Base-by-base conservation (phyloP, 169 alveolate genomes). In the Plasmodium gaboni region DNA sequence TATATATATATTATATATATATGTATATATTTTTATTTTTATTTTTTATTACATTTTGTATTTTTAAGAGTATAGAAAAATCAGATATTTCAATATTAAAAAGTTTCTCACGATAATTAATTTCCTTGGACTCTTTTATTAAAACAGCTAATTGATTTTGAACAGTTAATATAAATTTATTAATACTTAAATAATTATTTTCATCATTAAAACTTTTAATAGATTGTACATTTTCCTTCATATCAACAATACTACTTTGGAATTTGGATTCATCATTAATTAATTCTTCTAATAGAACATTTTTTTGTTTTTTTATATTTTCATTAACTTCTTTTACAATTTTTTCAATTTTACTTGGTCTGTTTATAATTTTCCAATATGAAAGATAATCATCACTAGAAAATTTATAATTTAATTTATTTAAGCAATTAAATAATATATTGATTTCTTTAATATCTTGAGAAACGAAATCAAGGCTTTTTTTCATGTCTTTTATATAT, bases 311-410 rank as follows among this genome's bases (percentile, higher is more conserved):
- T 28, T 19, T 51, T 32, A 80, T 80, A 48, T 80, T 60, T 26
- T 80, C 73, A 60, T 80, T 80, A 67, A 80, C 90, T 44, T 80
- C 90, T 60, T 80, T 80, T n/a, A 80, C 80, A 13, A 80, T 80
- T 28, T 80, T 80, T 80, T 80, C 90, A 32, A 80, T 80, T 71
- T 80, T 80, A 53, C 83, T 80, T 28, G 90, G 90, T 22, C 90
- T 55, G 51, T 80, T 80, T 67, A 80, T 71, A 55, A 80, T 80
- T 63, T 80, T 80, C 90, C 90, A 80, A 59, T 80, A 80, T 28
- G 90, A 80, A 50, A 80, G 46, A 68, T 80, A 80, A 80, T 80
- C 90, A 55, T 80, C 90, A 61, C 60, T 80, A 57, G 90, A 80
- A 80, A 80, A 80, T 55, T 80, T 80, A 60, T 80, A 80, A 61